Base-by-base conservation (phyloP, 352 stramenopile genomes). In the Phytophthora brassicae region DNA sequence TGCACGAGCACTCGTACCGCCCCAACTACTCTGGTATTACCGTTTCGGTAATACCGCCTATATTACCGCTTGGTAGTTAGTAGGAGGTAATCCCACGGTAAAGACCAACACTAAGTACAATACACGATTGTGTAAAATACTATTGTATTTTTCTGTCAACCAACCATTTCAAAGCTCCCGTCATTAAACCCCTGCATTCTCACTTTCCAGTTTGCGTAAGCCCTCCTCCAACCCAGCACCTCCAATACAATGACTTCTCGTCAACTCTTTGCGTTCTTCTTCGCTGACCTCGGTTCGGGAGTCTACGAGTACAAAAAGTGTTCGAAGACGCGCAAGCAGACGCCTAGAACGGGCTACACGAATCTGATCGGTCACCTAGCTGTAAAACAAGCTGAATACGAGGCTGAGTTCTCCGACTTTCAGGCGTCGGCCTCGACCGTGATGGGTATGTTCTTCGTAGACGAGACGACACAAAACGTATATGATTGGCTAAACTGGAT, bases 271-370 rank as follows among this genome's bases (percentile, higher is more conserved):
- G 23, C 36, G 6, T 58, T 41, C 41, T 60, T 33, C 52, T 60
- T 33, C 52, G 16, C 41, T 7, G 29, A 60, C 17, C 38, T 50
- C 23, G 38, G 38, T 8, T 38, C 28, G 14, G 28, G 38, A 20
- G 20, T 31, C 3, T 60, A 51, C 41, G 24, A 48, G 42, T 60
- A 41, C 52, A 60, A 60, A 41, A 49, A n/a, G 26, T 39, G 6
- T 23, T n/a, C n/a, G n/a, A n/a, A 14, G 33, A 31, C 11, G 20
- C 52, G 39, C 16, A 50, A 51, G 52, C 52, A 44, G 39, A 19
- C 39, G 3, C 20, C 23, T 0, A 41, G 38, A 4, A 60, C 41
- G 16, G 52, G 38, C 12, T 60, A 50, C 52, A 41, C 14, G 26
- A 31, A 60, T 12, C 52, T 60, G 2, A 11, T 51, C 11, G 22